Evolutionary conservation across 148 eudicot species (phyloP), one percentile per base, ranked within the genome.

Genomic region (Fagopyrum esculentum): DNA sequence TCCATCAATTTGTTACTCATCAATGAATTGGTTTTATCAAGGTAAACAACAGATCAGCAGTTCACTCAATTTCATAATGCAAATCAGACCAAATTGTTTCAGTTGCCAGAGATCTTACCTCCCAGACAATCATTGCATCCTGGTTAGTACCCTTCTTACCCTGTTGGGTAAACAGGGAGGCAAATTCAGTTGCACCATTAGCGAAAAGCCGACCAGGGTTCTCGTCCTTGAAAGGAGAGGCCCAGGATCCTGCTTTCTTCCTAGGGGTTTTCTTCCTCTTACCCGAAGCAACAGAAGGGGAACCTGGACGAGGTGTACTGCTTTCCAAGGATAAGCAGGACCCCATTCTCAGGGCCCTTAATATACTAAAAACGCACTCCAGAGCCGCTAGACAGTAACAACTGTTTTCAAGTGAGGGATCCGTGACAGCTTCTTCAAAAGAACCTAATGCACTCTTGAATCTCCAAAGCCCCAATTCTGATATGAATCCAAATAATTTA

Each of bases 101-200:
- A 66, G 46, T 43, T 66, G 71, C 71, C 71, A 66, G 71, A 66
- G 19, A 66, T 45, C 84, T 45, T 75, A 93, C 98, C 98, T 93
- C 98, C 98, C 98, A 94, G 77, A 94, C 96, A 83, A 94, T 72
- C 98, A 94, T 94, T 68, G 98, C 98, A 94, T 94, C 98, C 85
- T 94, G 98, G 81, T 91, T 94, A 72, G 93, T 87, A 55, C 98
- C 98, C 85, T 94, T 94, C 82, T 73, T 91, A 70, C 98, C 98
- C 82, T 94, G 97, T 78, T 91, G 97, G 5, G 96, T 89, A 79
- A 81, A 88, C 76, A 94, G 78, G 1, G 91, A 91, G 59, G 98
- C 98, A 19, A 80, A 85, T 7, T 90, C 92, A 71, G 82, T 87
- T 0, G 93, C 85, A 29, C 98, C 98, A 78, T 90, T 91, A 63